These are phyloP conservation scores for Asterella californica DNA, from an alignment of 225 moss, liverwort and hornwort genomes.

Conservation along the genomic window DNA sequence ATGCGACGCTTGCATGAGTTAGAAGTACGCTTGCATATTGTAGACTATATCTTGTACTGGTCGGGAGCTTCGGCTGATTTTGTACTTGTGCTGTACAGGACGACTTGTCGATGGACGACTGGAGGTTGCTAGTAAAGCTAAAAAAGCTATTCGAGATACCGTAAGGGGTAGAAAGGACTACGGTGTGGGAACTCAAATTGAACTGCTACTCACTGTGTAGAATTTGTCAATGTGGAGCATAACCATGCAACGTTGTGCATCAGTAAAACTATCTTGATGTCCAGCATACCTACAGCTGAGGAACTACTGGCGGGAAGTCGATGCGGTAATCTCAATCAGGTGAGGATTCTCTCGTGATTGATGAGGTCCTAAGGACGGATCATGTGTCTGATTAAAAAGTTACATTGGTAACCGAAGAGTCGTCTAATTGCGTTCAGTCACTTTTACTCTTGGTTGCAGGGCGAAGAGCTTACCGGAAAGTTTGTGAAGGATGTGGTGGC, in stretches of 20 bases:
- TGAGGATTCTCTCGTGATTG: neutral
- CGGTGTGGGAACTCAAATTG: slow-evolving; percentile 10
- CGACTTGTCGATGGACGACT: slow-evolving; percentile 48
- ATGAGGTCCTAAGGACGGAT: neutral
- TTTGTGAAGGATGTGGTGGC: slow-evolving; percentile 15
- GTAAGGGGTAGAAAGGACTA: slow-evolving; percentile 16
- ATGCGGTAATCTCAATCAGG: slow-evolving; percentile 13
- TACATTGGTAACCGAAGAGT: neutral
- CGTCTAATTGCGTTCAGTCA: neutral
- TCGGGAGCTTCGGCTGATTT: neutral
- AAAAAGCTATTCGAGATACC: slow-evolving; percentile 48
- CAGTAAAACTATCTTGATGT: slow-evolving; percentile 10
- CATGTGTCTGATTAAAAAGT: neutral
- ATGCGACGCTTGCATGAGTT: too few species aligned
- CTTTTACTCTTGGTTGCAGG: neutral
- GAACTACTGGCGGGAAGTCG: slow-evolving; percentile 3
- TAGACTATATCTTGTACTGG: neutral
- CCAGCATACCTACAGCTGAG: slow-evolving; percentile 6
- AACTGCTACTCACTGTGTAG: slow-evolving; percentile 16
- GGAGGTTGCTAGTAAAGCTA: slow-evolving; percentile 49
- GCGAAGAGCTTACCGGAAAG: slow-evolving; percentile 17
- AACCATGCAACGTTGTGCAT: slow-evolving; percentile 19
- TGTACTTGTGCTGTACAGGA: slow-evolving; percentile 33
- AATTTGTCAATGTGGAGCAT: slow-evolving; percentile 15
- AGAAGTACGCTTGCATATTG: neutral